Percentiles rank a stretch among this genome's conserved stretches.
These are phyloP conservation scores for Cercospora sojina DNA, from an alignment of 2,329 filamentous ascomycete genomes.

Conservation along the genomic window DNA sequence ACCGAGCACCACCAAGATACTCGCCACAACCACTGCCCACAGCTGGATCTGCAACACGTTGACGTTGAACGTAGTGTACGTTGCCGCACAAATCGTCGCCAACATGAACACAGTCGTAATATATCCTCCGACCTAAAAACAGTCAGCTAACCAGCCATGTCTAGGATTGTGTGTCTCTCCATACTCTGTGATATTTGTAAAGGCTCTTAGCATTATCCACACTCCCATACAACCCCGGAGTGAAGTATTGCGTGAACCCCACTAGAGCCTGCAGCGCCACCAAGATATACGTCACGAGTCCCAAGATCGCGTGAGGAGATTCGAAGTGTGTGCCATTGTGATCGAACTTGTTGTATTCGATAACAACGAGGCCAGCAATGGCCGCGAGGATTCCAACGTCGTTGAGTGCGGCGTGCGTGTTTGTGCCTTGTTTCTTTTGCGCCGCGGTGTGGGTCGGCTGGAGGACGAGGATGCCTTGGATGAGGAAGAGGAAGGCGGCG, in stretches of 20 bases:
- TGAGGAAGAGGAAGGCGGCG: constrained; percentile 69
- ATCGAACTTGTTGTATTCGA: constrained; percentile 80
- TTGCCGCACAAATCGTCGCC: constrained; percentile 71
- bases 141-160: too few relatives aligned
- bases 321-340: constrained; percentile 71
- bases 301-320: constrained; percentile 77
- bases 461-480: constrained; percentile 77
- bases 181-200: constrained; percentile 81
- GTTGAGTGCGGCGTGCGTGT: constrained; percentile 70
- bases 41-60: constrained; percentile 68
- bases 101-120: constrained; percentile 67
- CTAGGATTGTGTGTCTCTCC: too few relatives aligned
- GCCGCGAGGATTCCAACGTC: constrained; percentile 62
- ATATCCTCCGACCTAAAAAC: constrained; percentile 62
- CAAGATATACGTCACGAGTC: constrained; percentile 69
- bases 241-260: constrained; percentile 79
- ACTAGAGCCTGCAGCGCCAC: constrained; percentile 72
- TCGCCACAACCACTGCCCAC: constrained; percentile 70
- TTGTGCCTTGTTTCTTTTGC: constrained; percentile 67
- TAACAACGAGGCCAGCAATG: constrained; percentile 64
- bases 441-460: constrained; percentile 78
- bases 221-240: constrained; percentile 72
- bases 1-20: constrained; percentile 66
- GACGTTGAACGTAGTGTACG: constrained; percentile 71
- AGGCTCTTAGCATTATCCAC: constrained; percentile 75